Percentiles rank a stretch among this genome's conserved stretches.
Conservation (phyloP, 768 basidiomycete species). For the Naematelia encephala region DNA sequence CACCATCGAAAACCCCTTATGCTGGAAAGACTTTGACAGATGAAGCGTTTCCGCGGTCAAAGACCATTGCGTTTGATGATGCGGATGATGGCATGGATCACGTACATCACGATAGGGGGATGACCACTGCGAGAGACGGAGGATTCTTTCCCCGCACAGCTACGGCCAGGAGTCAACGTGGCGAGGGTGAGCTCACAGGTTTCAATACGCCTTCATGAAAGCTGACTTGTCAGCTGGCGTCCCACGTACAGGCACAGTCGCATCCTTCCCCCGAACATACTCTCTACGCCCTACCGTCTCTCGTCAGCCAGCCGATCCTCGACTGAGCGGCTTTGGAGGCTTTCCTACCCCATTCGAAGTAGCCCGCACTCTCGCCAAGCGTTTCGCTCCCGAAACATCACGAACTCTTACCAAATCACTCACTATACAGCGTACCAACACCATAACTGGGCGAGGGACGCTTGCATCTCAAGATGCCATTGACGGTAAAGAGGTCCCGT, state of each 20-base stretch:
- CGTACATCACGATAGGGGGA: slow-evolving; percentile 15
- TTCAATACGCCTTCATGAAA: background rate
- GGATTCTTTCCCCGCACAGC: slow-evolving; percentile 44
- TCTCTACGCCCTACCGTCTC: slow-evolving; percentile 34
- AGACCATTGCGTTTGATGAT: slow-evolving; percentile 51
- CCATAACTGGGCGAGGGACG: slow-evolving; percentile 40
- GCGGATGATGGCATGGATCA: slow-evolving; percentile 35
- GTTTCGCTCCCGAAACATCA: slow-evolving; percentile 64
- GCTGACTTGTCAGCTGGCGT: slow-evolving; percentile 14
- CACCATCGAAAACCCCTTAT: slow-evolving; percentile 15
- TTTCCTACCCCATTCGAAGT: slow-evolving; percentile 51
- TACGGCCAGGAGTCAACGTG: slow-evolving; percentile 31
- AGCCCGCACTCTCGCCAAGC: slow-evolving; percentile 56
- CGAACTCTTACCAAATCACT: slow-evolving; percentile 64
- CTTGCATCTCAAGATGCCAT: slow-evolving; percentile 53
- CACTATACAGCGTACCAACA: slow-evolving; percentile 67
- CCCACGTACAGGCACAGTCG: slow-evolving; percentile 31
- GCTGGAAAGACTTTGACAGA: slow-evolving; percentile 18
- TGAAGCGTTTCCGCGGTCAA: slow-evolving; percentile 49
- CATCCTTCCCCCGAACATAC: slow-evolving; percentile 41
- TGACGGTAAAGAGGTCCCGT: slow-evolving; percentile 58
- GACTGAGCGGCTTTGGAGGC: slow-evolving; percentile 48
- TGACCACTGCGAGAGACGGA: slow-evolving; percentile 34
- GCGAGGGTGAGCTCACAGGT: background rate
- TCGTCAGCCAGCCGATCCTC: slow-evolving; percentile 26